Evolutionary conservation across 768 basidiomycete genomes (phyloP).

Genomic region (Daedaleopsis nitida): DNA sequence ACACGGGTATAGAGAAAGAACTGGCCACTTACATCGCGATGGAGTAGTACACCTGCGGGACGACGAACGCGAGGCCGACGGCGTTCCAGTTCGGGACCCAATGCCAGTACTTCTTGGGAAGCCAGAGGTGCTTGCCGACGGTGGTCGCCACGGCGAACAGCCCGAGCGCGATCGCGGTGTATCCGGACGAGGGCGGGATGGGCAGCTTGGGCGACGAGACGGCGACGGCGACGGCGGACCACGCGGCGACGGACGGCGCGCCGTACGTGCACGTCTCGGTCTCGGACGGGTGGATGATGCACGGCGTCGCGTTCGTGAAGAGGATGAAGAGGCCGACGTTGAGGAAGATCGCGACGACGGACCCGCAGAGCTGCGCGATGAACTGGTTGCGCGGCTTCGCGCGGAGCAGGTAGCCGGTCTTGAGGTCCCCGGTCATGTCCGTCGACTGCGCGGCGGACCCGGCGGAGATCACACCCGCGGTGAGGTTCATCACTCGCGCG

Average conservation of each 20-base stretch:
- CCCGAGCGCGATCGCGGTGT: conserved; percentile 24
- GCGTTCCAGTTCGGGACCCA: conserved; percentile 29
- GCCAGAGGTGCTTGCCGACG: conserved; percentile 22
- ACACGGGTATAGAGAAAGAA: neutral
- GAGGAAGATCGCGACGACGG: conserved; percentile 63
- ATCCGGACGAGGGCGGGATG: conserved; percentile 23
- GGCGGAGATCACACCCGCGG: conserved; percentile 54
- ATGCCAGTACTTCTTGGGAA: conserved; percentile 22
- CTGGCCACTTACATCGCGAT: conserved; percentile 21
- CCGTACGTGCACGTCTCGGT: conserved; percentile 50
- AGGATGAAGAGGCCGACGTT: conserved; percentile 59
- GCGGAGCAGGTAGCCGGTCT: conserved; percentile 69
- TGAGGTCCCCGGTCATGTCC: conserved; percentile 71
- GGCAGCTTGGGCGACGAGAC: conserved; percentile 21
- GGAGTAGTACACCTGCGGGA: conserved; percentile 25
- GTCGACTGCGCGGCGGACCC: conserved; percentile 58
- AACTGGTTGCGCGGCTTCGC: conserved; percentile 67
- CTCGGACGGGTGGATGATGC: conserved; percentile 43
- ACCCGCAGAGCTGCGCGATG: conserved; percentile 57
- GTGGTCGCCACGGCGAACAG: conserved; percentile 13
- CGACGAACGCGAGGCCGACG: conserved; percentile 25
- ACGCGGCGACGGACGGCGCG: conserved; percentile 57
- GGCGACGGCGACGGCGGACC: conserved; percentile 40
- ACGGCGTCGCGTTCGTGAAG: conserved; percentile 63
- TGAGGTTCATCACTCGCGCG: conserved; percentile 51